Base-by-base conservation (phyloP, 345 rosid genomes). In the Chamaenerion angustifolium region DNA sequence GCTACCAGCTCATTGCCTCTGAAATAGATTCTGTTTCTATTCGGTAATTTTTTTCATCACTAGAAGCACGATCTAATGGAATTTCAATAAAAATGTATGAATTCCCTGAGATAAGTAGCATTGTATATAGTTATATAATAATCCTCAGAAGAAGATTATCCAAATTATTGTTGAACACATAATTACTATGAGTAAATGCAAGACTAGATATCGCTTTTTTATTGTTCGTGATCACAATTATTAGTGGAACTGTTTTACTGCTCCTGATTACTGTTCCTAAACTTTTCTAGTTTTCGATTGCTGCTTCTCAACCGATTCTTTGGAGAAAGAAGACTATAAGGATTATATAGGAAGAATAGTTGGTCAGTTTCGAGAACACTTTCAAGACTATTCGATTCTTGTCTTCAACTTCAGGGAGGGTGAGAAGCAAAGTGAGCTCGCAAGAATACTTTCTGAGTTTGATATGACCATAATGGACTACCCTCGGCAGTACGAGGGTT, bases 401-500 rank as follows among this genome's bases (percentile, higher is more conserved):
- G 96, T 71, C 56, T 90, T 90, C 64, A 90, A 90, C 73, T 90
- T 90, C 60, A 92, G 81, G n/a, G 87, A 84, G 49, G 92, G 76
- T 16, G 71, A 77, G 45, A 67, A 68, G 37, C 84, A 55, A 41
- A 83, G 80, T 63, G 67, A 63, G 27, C 61, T 86, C 57, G 72
- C 83, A 16, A 71, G 74, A 47, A 58, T 80, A 11, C 58, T 90
- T 51, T 81, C 89, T 40, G 77, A 79, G 60, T 69, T 74, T 62
- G 89, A 78, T 68, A 76, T 81, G 73, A 86, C 96, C 15, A 75
- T 86, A 50, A 86, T 90, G 98, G 98, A 90, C 75, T 90, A 90
- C 60, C 98, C 98, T 68, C 76, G 78, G 60, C 94, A 86, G 49
- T 86, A 86, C 13, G 93, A 90, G 65, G 94, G 96, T 43, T 90